These are phyloP conservation scores for Turnera subulata DNA, from an alignment of 345 rosid genomes.

Conservation along the genomic window DNA sequence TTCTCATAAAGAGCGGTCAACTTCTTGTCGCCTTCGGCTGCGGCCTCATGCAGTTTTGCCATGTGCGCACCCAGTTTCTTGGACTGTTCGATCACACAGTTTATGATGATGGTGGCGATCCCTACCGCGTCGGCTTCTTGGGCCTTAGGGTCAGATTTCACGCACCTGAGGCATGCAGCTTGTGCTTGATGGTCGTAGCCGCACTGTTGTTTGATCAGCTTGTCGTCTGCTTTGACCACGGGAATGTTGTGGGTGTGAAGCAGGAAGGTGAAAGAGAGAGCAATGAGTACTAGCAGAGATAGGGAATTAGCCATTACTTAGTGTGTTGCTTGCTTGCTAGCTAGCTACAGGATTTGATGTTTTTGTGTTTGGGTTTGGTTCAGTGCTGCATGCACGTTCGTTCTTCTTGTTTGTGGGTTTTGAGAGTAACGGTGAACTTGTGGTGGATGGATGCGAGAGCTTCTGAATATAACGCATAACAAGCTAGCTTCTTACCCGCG, in stretches of 20 bases:
- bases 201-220: constrained; percentile 14
- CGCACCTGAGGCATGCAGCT: constrained; percentile 18
- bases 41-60: neutral
- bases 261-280: neutral
- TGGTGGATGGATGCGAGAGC: too few species aligned
- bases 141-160: constrained; percentile 21
- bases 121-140: constrained; percentile 3
- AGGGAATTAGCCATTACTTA: too few species aligned
- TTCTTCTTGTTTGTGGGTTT: too few species aligned
- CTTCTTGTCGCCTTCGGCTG: neutral
- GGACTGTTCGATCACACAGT: constrained; percentile 13
- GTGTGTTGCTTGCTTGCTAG: too few species aligned
- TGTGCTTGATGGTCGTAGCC: constrained; percentile 14
- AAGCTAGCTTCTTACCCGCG: too few species aligned
- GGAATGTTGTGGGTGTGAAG: neutral
- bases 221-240: constrained; percentile 14
- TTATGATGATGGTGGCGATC: constrained; percentile 15
- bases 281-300: neutral
- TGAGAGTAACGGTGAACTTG: too few species aligned
- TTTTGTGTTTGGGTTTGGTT: too few species aligned
- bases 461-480: too few species aligned
- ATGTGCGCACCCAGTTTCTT: constrained; percentile 1
- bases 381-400: too few species aligned
- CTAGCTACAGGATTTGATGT: too few species aligned
- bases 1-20: neutral